phyloP scores from a whole-genome alignment of 129 eudicot species.

The Artemisia argyi region DNA sequence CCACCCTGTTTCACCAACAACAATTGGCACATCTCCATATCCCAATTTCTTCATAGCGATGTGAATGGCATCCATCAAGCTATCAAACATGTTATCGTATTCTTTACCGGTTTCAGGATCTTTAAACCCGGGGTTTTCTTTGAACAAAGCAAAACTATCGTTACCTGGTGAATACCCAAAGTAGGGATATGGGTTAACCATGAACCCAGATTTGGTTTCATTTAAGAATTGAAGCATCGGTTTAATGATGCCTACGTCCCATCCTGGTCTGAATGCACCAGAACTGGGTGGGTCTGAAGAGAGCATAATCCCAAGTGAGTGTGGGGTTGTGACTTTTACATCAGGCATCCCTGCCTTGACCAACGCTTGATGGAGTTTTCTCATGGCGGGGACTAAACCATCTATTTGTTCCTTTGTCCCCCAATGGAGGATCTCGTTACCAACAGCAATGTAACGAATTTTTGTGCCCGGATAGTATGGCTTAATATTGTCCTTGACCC shows the following conservation, averaged over 20 bases:
- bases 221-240: conserved; percentile 55
- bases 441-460: conserved; percentile 51
- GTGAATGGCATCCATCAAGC: conserved; percentile 50
- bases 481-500: conserved; percentile 44
- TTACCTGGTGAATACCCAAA: conserved; percentile 41
- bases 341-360: conserved; percentile 27
- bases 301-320: conserved; percentile 45
- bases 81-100: conserved; percentile 55
- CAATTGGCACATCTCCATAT: conserved; percentile 46
- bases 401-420: conserved; percentile 35
- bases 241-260: conserved; percentile 39
- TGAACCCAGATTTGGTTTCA: conserved; percentile 41
- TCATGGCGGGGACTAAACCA: conserved; percentile 52
- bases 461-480: conserved; percentile 51
- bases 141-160: conserved; percentile 38
- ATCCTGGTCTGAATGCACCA: conserved; percentile 50
- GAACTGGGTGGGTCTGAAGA: conserved; percentile 50
- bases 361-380: conserved; percentile 37
- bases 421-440: conserved; percentile 56
- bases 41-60: conserved; percentile 52
- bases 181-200: conserved; percentile 54
- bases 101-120: conserved; percentile 39
- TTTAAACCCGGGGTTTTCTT: conserved; percentile 40
- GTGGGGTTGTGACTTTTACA: conserved; percentile 57
- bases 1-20: conserved; percentile 72